Percentiles rank a stretch among this genome's conserved stretches.
These are phyloP conservation scores for Cercospora zeina DNA, from an alignment of 2,329 filamentous ascomycete genomes.

Conservation along the genomic window DNA sequence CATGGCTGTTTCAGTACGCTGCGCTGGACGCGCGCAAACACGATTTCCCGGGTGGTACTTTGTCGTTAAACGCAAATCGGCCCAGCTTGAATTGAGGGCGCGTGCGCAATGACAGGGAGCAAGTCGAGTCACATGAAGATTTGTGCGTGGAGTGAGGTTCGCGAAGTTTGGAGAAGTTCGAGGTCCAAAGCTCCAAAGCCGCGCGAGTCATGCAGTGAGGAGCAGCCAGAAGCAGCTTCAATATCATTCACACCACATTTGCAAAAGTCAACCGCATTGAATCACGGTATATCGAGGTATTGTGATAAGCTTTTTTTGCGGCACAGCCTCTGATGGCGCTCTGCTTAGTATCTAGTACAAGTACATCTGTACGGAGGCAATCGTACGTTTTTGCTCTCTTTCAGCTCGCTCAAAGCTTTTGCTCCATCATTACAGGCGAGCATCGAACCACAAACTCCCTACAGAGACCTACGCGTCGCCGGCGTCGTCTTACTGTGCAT, in stretches of 20 bases:
- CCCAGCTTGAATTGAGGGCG: conserved; percentile 8
- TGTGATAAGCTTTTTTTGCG: background rate
- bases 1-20: conserved; percentile 16
- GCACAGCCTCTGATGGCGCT: background rate
- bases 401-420: conserved; percentile 3
- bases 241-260: background rate
- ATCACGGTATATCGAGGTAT: background rate
- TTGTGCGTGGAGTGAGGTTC: background rate
- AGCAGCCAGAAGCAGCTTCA: background rate
- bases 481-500: conserved; percentile 19
- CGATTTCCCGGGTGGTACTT: background rate
- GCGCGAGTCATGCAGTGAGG: background rate
- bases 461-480: conserved; percentile 19
- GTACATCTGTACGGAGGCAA: conserved; percentile 4
- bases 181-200: background rate
- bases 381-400: background rate
- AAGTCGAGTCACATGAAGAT: background rate
- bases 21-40: background rate
- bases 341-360: conserved; percentile 5
- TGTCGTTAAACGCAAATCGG: background rate
- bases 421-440: conserved; percentile 6
- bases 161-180: background rate
- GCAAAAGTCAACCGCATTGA: background rate
- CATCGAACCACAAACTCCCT: conserved; percentile 10
- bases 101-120: background rate